A percentile compares a stretch with the other conserved stretches of the same genome.
These are phyloP conservation scores for Rhodotorula sp. DNA, from an alignment of 1,284 basidiomycete genomes.

Conservation along the genomic window DNA sequence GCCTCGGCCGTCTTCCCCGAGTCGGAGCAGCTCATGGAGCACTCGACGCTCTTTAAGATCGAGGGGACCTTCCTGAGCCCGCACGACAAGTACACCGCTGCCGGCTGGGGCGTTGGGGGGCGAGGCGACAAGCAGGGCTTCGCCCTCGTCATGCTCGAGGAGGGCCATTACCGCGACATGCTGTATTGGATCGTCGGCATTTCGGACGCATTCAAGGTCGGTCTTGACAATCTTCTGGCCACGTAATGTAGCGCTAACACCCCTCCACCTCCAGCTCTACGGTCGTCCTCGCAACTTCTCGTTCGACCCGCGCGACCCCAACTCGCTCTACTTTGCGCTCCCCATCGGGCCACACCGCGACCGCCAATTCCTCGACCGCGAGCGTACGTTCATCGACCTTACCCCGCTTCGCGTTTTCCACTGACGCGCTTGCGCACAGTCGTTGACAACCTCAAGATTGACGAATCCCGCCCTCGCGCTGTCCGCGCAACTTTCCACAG, in stretches of 20 bases:
- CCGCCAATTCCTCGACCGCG: constrained; percentile 83
- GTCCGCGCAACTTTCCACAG: constrained; percentile 42
- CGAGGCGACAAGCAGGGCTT: constrained; percentile 41
- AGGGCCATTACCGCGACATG: constrained; percentile 68
- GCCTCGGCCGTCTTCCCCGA: constrained; percentile 89
- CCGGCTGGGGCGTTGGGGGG: constrained; percentile 52
- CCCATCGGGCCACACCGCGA: constrained; percentile 53
- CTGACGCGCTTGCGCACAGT: constrained; percentile 11
- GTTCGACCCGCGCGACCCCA: constrained; percentile 78
- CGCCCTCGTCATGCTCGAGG: constrained; percentile 44
- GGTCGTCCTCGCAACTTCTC: constrained; percentile 78
- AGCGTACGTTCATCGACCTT: constrained; percentile 50
- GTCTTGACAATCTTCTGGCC: background rate
- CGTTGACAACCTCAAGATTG: constrained; percentile 39
- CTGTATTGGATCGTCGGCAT: constrained; percentile 85
- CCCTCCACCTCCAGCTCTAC: constrained; percentile 61
- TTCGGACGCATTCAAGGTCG: constrained; percentile 43
- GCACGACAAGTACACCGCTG: constrained; percentile 53
- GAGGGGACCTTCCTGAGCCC: constrained; percentile 54
- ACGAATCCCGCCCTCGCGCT: constrained; percentile 35
- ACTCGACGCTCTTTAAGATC: constrained; percentile 83
- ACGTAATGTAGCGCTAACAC: background rate
- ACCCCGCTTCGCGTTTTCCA: too few species aligned
- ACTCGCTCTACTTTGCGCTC: constrained; percentile 52
- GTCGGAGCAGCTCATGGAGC: constrained; percentile 82